phyloP scores from a whole-genome alignment of 257 asterid genomes.

The Buddleja alternifolia region DNA sequence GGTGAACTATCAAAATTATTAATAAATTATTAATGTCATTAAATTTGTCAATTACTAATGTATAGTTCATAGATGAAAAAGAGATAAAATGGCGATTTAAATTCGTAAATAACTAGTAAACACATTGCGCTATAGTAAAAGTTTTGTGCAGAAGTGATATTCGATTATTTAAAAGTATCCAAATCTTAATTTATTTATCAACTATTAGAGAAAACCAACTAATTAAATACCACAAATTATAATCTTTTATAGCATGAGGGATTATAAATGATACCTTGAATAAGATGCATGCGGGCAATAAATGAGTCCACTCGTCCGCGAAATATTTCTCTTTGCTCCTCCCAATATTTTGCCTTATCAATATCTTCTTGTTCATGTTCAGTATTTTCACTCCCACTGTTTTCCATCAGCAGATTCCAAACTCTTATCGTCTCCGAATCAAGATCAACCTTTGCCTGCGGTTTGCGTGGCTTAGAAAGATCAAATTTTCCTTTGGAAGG shows the following conservation, averaged over 20 bases:
- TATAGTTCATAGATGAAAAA: no score
- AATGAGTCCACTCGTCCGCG: constrained; percentile 30
- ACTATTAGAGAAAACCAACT: not conserved
- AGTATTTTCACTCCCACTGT: constrained; percentile 20
- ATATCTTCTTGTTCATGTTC: constrained; percentile 32
- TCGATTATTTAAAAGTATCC: not conserved
- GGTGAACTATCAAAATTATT: no score
- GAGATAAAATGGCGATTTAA: no score
- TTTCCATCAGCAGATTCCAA: constrained; percentile 44
- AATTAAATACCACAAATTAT: not conserved
- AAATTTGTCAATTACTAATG: no score
- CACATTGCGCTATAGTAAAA: not conserved
- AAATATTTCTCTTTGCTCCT: constrained; percentile 29
- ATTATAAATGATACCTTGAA: constrained; percentile 46
- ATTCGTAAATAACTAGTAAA: no score
- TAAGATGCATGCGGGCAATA: constrained; percentile 35
- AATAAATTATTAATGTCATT: no score
- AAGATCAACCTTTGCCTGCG: constrained; percentile 42
- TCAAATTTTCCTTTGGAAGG: constrained; percentile 17
- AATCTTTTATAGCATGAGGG: not conserved
- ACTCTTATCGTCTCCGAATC: constrained; percentile 35
- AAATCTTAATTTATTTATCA: not conserved
- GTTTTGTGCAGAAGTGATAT: not conserved
- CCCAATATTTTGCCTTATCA: constrained; percentile 37
- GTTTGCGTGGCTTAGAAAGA: constrained; percentile 22